phyloP scores from a whole-genome alignment of 331 rosid species.

The Ulmus americana region DNA sequence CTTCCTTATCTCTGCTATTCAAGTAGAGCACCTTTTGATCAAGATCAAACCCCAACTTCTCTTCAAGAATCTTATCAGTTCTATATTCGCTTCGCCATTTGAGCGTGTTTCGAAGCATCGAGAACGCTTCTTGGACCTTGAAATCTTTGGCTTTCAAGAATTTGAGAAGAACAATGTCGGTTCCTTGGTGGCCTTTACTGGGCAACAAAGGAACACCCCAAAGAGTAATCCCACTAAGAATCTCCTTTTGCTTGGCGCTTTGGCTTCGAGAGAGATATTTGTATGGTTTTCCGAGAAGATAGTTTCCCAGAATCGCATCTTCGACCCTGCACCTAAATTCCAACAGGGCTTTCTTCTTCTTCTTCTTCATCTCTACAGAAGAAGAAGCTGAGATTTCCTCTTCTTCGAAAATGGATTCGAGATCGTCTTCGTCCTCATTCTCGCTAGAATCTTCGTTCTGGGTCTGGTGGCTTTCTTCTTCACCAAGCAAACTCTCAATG shows the following conservation, averaged over 20 bases:
- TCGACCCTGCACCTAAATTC: conserved; percentile 63
- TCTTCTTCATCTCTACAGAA: conserved; percentile 34
- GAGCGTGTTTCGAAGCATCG: conserved; percentile 55
- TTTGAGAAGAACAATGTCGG: conserved; percentile 51
- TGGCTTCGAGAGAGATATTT: conserved; percentile 8
- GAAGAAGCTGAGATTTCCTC: neutral
- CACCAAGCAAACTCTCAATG: conserved; percentile 1
- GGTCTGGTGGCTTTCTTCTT: conserved; percentile 7
- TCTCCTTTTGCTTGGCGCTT: conserved; percentile 7
- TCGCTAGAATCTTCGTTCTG: conserved; percentile 18
- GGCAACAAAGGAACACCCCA: conserved; percentile 88
- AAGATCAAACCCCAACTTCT: conserved; percentile 37
- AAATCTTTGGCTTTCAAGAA: conserved; percentile 69
- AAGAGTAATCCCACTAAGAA: conserved; percentile 36
- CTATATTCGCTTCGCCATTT: conserved; percentile 51
- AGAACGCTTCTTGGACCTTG: conserved; percentile 52
- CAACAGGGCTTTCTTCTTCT: conserved; percentile 43
- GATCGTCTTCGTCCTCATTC: conserved; percentile 21
- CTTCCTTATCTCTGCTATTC: conserved; percentile 48
- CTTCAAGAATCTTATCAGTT: conserved; percentile 48
- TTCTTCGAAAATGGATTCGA: neutral
- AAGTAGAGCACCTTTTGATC: conserved; percentile 24
- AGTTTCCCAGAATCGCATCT: conserved; percentile 59
- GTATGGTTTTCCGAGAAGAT: conserved; percentile 39
- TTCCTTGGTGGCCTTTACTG: conserved; percentile 67